A percentile compares a stretch with the other conserved stretches of the same genome.
phyloP scores from a whole-genome alignment of 2,329 filamentous ascomycete genomes.

The Xylariaceae sp. region DNA sequence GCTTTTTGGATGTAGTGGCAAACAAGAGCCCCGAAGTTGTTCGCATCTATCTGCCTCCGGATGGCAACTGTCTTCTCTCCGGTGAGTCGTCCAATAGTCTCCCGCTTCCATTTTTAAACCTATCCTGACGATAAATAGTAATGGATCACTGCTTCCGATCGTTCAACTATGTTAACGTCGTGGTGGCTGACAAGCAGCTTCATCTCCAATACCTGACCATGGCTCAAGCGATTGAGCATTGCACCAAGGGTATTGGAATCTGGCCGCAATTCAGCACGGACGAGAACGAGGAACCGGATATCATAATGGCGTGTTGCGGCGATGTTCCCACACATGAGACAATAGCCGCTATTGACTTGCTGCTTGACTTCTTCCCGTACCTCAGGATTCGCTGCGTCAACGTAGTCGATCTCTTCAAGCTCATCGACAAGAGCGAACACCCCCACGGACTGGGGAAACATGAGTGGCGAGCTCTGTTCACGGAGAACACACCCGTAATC shows the following conservation, averaged over 20 bases:
- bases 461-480: slow-evolving; percentile 68
- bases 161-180: slow-evolving; percentile 73
- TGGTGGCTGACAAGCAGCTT: slow-evolving; percentile 75
- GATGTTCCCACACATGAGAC: slow-evolving; percentile 71
- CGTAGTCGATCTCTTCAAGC: slow-evolving; percentile 74
- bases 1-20: slow-evolving; percentile 72
- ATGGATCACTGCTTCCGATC: slow-evolving; percentile 72
- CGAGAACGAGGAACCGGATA: slow-evolving; percentile 60
- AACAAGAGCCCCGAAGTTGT: slow-evolving; percentile 78
- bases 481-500: slow-evolving; percentile 63
- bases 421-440: slow-evolving; percentile 65
- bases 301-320: slow-evolving; percentile 72
- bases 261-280: slow-evolving; percentile 75
- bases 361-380: slow-evolving; percentile 64
- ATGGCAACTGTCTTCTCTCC: slow-evolving; percentile 72
- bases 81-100: slow-evolving; percentile 5
- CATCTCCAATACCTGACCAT: slow-evolving; percentile 72
- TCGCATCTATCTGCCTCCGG: slow-evolving; percentile 74
- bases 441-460: slow-evolving; percentile 64
- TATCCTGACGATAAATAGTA: slow-evolving; percentile 32
- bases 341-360: slow-evolving; percentile 66
- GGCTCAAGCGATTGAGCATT: slow-evolving; percentile 68
- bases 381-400: slow-evolving; percentile 77
- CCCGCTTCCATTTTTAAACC: background rate
- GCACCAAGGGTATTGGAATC: slow-evolving; percentile 72